A percentile compares a stretch with the other conserved stretches of the same genome.
Conservation (phyloP, 345 rosid species). For the Noccaea caerulescens region DNA sequence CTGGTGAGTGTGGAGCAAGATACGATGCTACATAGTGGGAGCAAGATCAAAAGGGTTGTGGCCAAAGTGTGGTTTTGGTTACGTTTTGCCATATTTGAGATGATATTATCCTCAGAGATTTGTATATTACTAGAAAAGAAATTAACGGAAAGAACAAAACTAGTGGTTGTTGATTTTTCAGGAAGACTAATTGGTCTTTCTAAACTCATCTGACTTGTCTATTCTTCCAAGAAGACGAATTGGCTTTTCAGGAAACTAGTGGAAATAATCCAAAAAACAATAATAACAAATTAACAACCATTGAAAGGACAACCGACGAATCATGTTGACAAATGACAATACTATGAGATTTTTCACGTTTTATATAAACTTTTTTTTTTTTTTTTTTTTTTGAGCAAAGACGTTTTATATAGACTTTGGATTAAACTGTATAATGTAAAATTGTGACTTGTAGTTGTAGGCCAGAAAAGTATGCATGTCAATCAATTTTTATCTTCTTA, state of each 20-base stretch:
- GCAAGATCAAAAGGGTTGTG: slow-evolving; percentile 27
- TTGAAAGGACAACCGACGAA: neutral
- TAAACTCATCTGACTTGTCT: neutral
- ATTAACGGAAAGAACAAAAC: slow-evolving; percentile 13
- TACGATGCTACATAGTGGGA: slow-evolving; percentile 30
- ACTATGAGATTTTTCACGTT: slow-evolving; percentile 19
- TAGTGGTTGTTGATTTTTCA: neutral
- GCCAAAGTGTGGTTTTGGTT: slow-evolving; percentile 9
- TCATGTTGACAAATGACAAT: slow-evolving; percentile 14
- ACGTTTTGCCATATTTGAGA: slow-evolving; percentile 16
- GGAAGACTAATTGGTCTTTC: slow-evolving; percentile 5
- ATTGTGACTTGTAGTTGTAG: slow-evolving; percentile 9
- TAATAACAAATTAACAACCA: neutral
- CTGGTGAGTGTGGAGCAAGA: slow-evolving; percentile 48
- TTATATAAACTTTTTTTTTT: slow-evolving; percentile 10
- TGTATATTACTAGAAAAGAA: neutral
- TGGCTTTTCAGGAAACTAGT: neutral
- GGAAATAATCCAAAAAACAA: neutral
- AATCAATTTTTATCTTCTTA: neutral
- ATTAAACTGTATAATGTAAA: neutral
- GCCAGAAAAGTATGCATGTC: slow-evolving; percentile 6
- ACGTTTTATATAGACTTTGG: slow-evolving; percentile 31
- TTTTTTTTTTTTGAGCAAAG: no score
- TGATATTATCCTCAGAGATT: slow-evolving; percentile 2
- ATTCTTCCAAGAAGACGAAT: no score